phyloP scores from a whole-genome alignment of 1,284 basidiomycete species.

The Ustilago lituana region DNA sequence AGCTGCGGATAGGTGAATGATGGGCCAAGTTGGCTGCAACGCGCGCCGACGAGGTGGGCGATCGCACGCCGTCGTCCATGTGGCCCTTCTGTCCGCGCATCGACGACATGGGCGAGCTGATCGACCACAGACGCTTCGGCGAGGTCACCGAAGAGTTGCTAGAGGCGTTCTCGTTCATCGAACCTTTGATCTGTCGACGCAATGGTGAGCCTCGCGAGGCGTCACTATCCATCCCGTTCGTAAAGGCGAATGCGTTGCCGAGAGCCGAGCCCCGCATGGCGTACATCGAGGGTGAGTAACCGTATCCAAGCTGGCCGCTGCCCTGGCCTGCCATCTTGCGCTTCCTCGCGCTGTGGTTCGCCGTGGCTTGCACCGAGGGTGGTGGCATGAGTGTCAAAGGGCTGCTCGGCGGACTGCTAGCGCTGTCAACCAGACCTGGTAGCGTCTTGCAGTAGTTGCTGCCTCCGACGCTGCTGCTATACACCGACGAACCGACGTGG shows the following conservation, averaged over 20 bases:
- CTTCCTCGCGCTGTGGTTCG: constrained; percentile 53
- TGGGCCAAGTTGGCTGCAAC: constrained; percentile 41
- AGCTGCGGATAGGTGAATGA: constrained; percentile 40
- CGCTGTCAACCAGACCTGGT: constrained; percentile 56
- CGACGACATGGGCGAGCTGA: constrained; percentile 51
- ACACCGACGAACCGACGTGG: constrained; percentile 27
- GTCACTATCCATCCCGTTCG: constrained; percentile 33
- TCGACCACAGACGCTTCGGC: constrained; percentile 46
- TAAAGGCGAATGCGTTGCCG: constrained; percentile 40
- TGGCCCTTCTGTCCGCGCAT: constrained; percentile 38
- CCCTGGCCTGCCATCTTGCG: constrained; percentile 47
- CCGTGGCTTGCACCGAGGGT: constrained; percentile 46
- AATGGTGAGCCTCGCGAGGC: constrained; percentile 39
- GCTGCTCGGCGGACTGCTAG: constrained; percentile 59
- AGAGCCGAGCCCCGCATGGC: constrained; percentile 38
- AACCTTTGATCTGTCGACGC: constrained; percentile 34
- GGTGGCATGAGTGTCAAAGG: constrained; percentile 57
- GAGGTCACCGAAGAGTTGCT: constrained; percentile 38
- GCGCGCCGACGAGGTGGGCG: constrained; percentile 39
- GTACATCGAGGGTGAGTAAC: constrained; percentile 38
- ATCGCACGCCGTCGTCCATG: constrained; percentile 25
- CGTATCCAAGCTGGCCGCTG: constrained; percentile 40
- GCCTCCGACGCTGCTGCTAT: constrained; percentile 49
- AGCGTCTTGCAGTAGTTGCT: constrained; percentile 46
- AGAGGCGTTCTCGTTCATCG: constrained; percentile 8